Evolutionary conservation across 2,329 filamentous ascomycete species (phyloP), one percentile per base, ranked within the genome.

Genomic region (Zymoseptoria brevis): DNA sequence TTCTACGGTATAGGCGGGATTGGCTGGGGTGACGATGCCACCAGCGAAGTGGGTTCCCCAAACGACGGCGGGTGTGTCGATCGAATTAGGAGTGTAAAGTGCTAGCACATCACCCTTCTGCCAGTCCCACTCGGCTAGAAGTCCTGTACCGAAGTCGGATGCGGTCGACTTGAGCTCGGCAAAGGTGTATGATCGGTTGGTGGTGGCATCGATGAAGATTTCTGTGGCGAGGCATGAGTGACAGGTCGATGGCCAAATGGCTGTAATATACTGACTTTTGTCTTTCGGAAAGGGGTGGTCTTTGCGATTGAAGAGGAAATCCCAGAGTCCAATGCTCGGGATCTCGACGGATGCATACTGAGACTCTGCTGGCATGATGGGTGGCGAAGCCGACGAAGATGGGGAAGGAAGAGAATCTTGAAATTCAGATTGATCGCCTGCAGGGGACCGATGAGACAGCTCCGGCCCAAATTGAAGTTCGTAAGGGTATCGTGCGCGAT

Each of bases 21-120:
- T 96, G 2, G 90, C 90, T 0, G 91, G 90, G 11, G 87, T 90
- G 11, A 89, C 76, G 55, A 89, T 78, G 22, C 88, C 90, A 50
- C 90, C 91, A 0, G 89, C 87, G 88, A 89, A 96, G 63, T 87
- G 83, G 8, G 83, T 80, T 22, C 90, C 92, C 78, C 89, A 89
- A 72, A 84, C 89, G 54, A 91, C 74, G 2, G 86, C 79, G 0
- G 89, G 86, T 0, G 87, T 90, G 73, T 96, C 92, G 70, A 96
- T 87, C 73, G 82, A 85, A 73, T 96, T 96, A 21, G 91, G 88
- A 2, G 89, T 87, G 78, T 87, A 95, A 56, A 96, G 79, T 8
- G 82, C 87, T 19, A 96, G 79, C 1, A 93, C 88, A 70, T 96
- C 89, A 68, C 88, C 88, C 70, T 88, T 91, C 66, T 85, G 80